These are phyloP conservation scores for Ogataea methanolica DNA, from an alignment of 805 yeast genomes.

Conservation along the genomic window DNA sequence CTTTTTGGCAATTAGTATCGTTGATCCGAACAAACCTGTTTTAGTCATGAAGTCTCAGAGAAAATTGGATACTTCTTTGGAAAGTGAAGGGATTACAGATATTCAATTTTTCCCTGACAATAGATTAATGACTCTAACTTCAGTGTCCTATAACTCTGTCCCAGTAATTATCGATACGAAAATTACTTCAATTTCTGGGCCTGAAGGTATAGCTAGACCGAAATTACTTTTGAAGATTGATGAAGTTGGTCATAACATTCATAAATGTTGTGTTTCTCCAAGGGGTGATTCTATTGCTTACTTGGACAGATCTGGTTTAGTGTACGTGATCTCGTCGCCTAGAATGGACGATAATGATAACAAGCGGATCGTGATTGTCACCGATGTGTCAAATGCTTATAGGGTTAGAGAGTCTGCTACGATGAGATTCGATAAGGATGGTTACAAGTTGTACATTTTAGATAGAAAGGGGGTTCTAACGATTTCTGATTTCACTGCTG, in stretches of 20 bases:
- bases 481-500: constrained; percentile 85
- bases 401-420: constrained; percentile 76
- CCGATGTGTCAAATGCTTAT: constrained; percentile 74
- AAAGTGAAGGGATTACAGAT: constrained; percentile 87
- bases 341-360: constrained; percentile 49
- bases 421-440: constrained; percentile 69
- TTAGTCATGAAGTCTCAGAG: constrained; percentile 65
- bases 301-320: constrained; percentile 71
- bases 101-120: constrained; percentile 68
- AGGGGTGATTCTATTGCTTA: constrained; percentile 83
- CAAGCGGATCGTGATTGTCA: constrained; percentile 60
- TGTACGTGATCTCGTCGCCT: constrained; percentile 64
- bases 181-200: constrained; percentile 39
- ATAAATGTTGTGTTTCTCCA: constrained; percentile 71
- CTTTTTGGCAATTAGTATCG: constrained; percentile 67
- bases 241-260: constrained; percentile 79
- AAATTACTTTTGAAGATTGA: constrained; percentile 57
- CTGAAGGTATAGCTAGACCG: constrained; percentile 51
- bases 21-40: constrained; percentile 59
- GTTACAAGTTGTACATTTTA: constrained; percentile 68
- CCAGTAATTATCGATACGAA: constrained; percentile 66
- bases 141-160: constrained; percentile 59
- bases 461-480: constrained; percentile 80
- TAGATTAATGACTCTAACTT: constrained; percentile 45
- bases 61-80: constrained; percentile 58